A percentile compares a stretch with the other conserved stretches of the same genome.
Evolutionary conservation across 2,329 filamentous ascomycete genomes (phyloP).

Genomic region (Annulohypoxylon truncatum): DNA sequence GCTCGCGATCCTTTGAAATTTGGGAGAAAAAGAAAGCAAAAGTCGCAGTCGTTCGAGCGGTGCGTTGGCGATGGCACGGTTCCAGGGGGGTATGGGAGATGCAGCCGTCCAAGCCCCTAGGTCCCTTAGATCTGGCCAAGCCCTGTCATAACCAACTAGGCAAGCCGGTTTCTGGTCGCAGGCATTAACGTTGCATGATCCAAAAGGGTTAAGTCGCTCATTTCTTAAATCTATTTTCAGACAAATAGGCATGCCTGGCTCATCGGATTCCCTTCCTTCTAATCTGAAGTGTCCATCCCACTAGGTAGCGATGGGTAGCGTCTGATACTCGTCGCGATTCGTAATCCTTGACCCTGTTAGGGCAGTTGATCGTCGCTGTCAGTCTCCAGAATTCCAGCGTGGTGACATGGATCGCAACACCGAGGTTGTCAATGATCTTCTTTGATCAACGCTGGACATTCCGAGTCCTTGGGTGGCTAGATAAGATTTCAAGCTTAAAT

Average conservation of each 20-base stretch:
- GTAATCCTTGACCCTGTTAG: constrained; percentile 3
- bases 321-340: constrained; percentile 1
- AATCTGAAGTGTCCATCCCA: neutral
- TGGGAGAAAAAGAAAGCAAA: neutral
- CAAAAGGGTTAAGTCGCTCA: constrained; percentile 7
- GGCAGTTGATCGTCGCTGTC: constrained; percentile 13
- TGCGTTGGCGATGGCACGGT: constrained; percentile 7
- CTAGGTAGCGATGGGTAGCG: neutral
- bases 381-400: constrained; percentile 19
- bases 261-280: constrained; percentile 1
- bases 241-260: constrained; percentile 30
- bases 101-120: constrained; percentile 16
- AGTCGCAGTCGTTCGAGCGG: constrained; percentile 4
- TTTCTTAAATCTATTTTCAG: constrained; percentile 7
- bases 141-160: neutral
- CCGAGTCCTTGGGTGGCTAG: constrained; percentile 6
- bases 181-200: constrained; percentile 34
- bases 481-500: constrained; percentile 36
- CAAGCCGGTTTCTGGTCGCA: constrained; percentile 11
- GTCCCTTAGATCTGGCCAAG: constrained; percentile 25
- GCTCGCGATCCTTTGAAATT: constrained; percentile 9
- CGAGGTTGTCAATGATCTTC: constrained; percentile 33
- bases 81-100: neutral
- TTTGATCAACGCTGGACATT: constrained; percentile 22
- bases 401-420: constrained; percentile 27